Evolutionary conservation across 495 filamentous ascomycete species (phyloP), one percentile per base, ranked within the genome.

Genomic region (Lepidopterella palustris): DNA sequence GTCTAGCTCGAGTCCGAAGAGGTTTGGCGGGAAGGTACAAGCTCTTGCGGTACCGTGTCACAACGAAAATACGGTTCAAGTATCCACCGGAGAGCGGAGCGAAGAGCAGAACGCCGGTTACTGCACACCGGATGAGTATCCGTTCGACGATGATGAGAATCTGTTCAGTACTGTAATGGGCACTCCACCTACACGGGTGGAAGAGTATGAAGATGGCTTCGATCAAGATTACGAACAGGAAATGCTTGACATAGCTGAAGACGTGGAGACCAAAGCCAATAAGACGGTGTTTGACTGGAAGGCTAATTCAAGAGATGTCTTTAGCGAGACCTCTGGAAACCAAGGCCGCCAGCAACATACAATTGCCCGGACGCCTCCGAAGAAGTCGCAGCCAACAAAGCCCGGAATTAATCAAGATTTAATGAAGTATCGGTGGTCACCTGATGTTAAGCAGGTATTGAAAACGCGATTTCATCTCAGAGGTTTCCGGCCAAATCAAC

Each of bases 401-500:
- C n/a, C 63, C 59, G 77, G 64, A 32, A 42, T 32, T 59, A 21
- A 32, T 23, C 54, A 13, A 21, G 18, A 5, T 6, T 50, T 70
- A 53, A 77, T 80, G 74, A 75, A 74, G 26, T 75, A 84, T 63
- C 76, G 82, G 8, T 99, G 93, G 93, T 96, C 91, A 15, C 76
- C 77, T 53, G 95, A 97, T 62, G 90, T 99, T 18, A 87, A 83
- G 61, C 78, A 75, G 39, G 87, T 84, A 15, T 69, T 97, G 49
- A 86, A 84, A 59, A 83, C 90, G 47, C 79, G 87, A 5, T 99
- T 99, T 66, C 78, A 86, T 57, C 81, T 99, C 60, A 80, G 79
- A 20, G 89, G 88, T 0, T 97, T 97, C 68, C 82, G 95, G 6
- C 80, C 80, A n/a, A 91, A 96, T 66, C 93, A 99, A 66, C 81